Evolutionary conservation across 2,329 filamentous ascomycete genomes (phyloP), one percentile per base, ranked within the genome.

Genomic region (Sporothrix dimorphospora): DNA sequence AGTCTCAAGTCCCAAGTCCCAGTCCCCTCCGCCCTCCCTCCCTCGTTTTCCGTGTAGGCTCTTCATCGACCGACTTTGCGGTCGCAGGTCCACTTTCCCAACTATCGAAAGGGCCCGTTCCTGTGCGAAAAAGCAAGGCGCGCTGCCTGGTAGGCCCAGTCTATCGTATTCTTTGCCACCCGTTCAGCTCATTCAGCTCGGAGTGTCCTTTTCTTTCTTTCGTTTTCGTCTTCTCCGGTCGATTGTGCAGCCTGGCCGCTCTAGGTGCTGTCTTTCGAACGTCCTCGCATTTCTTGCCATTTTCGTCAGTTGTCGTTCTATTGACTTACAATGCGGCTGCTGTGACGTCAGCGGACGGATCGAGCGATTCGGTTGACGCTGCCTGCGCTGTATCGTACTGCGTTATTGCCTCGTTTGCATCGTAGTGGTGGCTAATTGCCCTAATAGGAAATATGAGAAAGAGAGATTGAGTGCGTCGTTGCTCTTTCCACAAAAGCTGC

Each of bases 151-250:
- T 7, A 27, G 21, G 38, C 7, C 63, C 63, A 66, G 42, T n/a
- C 16, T 49, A 66, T 49, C 42, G 40, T 30, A 34, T 27, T 30
- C 63, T 66, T 68, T 68, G 70, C 61, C 59, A 53, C 59, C 51
- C 30, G 59, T 14, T 38, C 65, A 40, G 65, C 47, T 53, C n/a
- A 24, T 24, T 24, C 42, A 49, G 24, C 8, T 66, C 45, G 42
- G 7, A 27, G 24, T 49, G 40, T 34, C 24, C 24, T 66, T 47
- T 42, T 66, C 40, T 66, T 47, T 27, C 9, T 42, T 4, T 34
- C n/a, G n/a, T 66, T 47, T 9, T n/a, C 24, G 40, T 30, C 14
- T 21, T 27, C 19, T 40, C 34, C 55, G 55, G n/a, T 38, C 9
- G 16, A 47, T 47, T 24, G 61, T 47, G 38, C 38, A 40, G 34